A percentile compares a stretch with the other conserved stretches of the same genome.
Evolutionary conservation across 2,329 filamentous ascomycete species (phyloP).

Genomic region (Sporothrix curviconia): DNA sequence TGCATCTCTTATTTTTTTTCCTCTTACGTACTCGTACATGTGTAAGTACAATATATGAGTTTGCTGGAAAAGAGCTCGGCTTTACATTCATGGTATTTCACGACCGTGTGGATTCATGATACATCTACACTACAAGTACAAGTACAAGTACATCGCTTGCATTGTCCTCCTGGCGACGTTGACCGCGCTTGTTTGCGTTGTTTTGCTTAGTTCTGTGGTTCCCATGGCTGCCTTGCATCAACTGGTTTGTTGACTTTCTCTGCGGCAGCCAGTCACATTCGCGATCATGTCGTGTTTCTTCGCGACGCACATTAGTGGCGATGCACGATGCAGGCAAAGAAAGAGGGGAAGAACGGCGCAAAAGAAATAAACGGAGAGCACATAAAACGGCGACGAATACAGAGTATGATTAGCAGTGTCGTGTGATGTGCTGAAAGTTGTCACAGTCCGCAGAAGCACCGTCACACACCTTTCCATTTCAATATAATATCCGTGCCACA

Average conservation of each 20-base stretch:
- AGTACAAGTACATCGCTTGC: background rate
- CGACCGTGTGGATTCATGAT: too few relatives aligned
- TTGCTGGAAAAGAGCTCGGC: too few relatives aligned
- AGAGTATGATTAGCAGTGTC: background rate
- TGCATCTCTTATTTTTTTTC: too few relatives aligned
- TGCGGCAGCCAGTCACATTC: background rate
- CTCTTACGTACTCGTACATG: too few relatives aligned
- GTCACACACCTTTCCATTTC: too few relatives aligned
- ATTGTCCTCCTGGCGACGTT: background rate
- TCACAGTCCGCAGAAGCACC: too few relatives aligned
- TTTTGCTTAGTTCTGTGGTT: background rate
- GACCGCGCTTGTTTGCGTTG: conserved; percentile 10
- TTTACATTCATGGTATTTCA: too few relatives aligned
- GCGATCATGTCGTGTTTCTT: background rate
- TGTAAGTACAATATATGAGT: too few relatives aligned
- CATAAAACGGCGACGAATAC: too few relatives aligned
- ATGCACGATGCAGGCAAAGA: background rate
- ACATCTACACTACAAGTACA: too few relatives aligned
- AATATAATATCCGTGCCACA: background rate
- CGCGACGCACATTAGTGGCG: background rate
- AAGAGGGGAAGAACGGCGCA: background rate
- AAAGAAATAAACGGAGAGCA: background rate
- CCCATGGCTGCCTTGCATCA: background rate
- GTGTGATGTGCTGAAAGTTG: too few relatives aligned
- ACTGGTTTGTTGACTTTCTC: conserved; percentile 2